Percentiles rank a stretch among this genome's conserved stretches.
Conservation (phyloP, 495 filamentous ascomycete species). For the Parmelia sp. region DNA sequence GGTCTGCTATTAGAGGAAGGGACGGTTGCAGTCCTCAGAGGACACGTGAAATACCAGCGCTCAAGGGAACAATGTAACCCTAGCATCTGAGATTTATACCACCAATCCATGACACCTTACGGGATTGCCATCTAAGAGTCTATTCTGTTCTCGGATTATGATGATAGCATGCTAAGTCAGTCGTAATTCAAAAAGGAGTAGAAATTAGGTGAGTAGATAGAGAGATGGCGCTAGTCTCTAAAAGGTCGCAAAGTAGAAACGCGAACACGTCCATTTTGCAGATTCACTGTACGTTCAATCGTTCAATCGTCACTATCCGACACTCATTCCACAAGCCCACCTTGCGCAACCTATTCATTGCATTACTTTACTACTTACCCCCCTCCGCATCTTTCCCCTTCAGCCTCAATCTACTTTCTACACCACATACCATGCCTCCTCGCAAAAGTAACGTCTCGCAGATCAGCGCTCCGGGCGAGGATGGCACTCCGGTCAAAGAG, state of each 20-base stretch:
- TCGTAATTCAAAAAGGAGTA: no score
- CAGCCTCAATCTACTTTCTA: neutral
- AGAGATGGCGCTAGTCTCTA: neutral
- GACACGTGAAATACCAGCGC: neutral
- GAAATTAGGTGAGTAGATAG: no score
- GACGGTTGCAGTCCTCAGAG: neutral
- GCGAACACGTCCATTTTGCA: neutral
- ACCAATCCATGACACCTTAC: no score
- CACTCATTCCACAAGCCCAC: no score
- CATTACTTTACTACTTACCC: neutral
- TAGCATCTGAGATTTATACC: no score
- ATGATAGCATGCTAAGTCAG: no score
- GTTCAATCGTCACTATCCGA: no score
- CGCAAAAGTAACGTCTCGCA: constrained; percentile 30
- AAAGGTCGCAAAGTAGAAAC: neutral
- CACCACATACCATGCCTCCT: constrained; percentile 24
- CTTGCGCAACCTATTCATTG: neutral
- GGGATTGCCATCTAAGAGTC: no score
- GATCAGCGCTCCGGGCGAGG: constrained; percentile 21
- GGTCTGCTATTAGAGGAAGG: neutral
- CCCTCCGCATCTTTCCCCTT: neutral
- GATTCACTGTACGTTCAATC: neutral
- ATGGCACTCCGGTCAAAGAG: constrained; percentile 26
- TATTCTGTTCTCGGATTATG: no score
- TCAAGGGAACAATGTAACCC: no score